Conservation (phyloP, 495 filamentous ascomycete genomes). For the Pseudomonodictys pantanalensis region DNA sequence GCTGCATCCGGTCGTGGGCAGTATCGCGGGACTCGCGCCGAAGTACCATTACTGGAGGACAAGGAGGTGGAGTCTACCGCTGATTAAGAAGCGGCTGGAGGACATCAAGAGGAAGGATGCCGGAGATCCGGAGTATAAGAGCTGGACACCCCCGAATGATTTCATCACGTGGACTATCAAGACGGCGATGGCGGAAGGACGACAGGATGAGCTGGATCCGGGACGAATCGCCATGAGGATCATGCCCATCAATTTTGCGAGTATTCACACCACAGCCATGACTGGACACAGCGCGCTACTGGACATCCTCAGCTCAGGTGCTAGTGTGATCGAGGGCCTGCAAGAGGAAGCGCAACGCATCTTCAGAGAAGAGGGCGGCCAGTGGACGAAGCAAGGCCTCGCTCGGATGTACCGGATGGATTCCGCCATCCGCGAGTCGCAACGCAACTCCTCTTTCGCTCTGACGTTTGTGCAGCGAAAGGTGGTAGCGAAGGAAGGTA, state of each 20-base stretch:
- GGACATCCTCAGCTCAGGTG: neutral
- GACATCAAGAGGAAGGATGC: neutral
- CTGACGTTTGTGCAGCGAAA: neutral
- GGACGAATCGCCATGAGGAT: neutral
- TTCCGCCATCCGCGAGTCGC: neutral
- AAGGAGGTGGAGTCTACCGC: neutral
- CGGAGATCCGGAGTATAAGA: neutral
- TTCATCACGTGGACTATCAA: neutral
- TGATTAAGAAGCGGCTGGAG: conserved; percentile 2
- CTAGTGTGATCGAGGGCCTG: neutral
- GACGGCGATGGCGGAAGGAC: neutral
- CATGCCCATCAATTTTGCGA: neutral
- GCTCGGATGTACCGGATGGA: neutral
- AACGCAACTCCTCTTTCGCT: neutral
- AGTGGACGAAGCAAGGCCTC: neutral
- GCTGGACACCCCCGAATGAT: neutral
- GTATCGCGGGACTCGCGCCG: neutral
- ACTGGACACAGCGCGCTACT: neutral
- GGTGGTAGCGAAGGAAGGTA: neutral
- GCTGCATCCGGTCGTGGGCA: neutral
- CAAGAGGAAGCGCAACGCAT: neutral
- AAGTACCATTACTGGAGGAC: neutral
- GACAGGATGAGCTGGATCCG: conserved; percentile 1
- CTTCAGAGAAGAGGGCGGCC: neutral
- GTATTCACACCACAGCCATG: neutral